Conservation (phyloP, 139 green algal species). For the Picochlorum sp. region DNA sequence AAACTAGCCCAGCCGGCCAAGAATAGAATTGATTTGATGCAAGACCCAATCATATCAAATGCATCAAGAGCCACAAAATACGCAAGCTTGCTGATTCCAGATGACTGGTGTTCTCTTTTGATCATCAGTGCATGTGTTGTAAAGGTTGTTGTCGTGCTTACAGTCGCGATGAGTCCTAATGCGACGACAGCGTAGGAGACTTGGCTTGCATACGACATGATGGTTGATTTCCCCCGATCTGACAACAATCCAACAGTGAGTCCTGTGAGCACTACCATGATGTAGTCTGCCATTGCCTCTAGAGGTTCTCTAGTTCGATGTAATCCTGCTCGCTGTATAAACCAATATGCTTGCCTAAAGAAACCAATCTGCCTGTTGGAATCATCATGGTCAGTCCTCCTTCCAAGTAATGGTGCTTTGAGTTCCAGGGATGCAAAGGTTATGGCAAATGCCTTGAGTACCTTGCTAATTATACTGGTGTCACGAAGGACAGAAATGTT, state of each 20-base stretch:
- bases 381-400: too few relatives aligned
- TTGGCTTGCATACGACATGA: constrained; percentile 34
- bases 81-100: constrained; percentile 28
- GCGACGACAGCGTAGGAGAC: constrained; percentile 44
- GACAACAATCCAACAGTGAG: constrained; percentile 38
- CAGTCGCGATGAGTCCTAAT: constrained; percentile 37
- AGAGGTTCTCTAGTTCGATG: constrained; percentile 31
- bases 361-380: constrained; percentile 19
- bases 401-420: too few relatives aligned
- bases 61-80: constrained; percentile 44
- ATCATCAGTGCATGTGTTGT: constrained; percentile 23
- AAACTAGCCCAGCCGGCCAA: constrained; percentile 37
- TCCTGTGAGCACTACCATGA: constrained; percentile 44
- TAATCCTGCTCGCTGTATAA: constrained; percentile 20
- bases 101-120: constrained; percentile 31
- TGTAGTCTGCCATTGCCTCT: constrained; percentile 34
- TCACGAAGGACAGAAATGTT: too few relatives aligned
- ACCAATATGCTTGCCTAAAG: constrained; percentile 38
- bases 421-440: too few relatives aligned
- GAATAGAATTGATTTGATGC: constrained; percentile 35
- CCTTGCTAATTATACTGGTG: too few relatives aligned
- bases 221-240: constrained; percentile 37
- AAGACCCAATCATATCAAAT: constrained; percentile 25
- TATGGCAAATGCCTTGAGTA: too few relatives aligned
- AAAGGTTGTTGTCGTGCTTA: constrained; percentile 42